Evolutionary conservation across 164 flowering plant genomes (phyloP).

Genomic region (Stephania yunnanensis): DNA sequence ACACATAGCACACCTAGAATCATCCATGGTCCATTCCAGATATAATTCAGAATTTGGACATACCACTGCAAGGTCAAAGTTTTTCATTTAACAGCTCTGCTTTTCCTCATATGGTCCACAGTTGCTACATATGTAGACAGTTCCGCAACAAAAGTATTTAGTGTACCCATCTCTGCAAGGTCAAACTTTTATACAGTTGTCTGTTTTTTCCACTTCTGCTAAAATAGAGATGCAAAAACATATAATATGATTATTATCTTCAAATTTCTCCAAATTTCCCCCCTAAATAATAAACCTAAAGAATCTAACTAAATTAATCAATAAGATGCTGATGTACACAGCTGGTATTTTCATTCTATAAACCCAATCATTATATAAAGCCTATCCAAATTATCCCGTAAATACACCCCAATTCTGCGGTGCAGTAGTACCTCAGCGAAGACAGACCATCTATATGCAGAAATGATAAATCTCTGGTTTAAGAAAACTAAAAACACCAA

Average conservation of each 20-base stretch:
- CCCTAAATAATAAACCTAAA: not conserved
- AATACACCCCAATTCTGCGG: not conserved
- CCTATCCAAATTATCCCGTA: not conserved
- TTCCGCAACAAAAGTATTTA: slow-evolving; percentile 3
- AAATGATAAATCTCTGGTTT: not conserved
- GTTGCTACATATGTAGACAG: no score
- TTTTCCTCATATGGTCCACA: not conserved
- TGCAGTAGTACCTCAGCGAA: not conserved
- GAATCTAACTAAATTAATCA: not conserved
- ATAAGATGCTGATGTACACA: not conserved
- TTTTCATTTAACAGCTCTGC: not conserved
- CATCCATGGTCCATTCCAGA: slow-evolving; percentile 10
- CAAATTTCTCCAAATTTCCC: not conserved
- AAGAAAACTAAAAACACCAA: not conserved
- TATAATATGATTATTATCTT: not conserved
- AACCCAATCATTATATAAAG: not conserved
- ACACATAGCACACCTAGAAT: slow-evolving; percentile 5
- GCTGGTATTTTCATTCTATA: not conserved
- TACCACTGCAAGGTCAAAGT: not conserved
- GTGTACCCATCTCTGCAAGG: not conserved
- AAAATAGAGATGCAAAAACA: not conserved
- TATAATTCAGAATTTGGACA: slow-evolving; percentile 1
- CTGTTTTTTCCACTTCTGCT: no score
- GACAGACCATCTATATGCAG: not conserved
- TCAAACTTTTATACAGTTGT: not conserved